Evolutionary conservation across 2,329 filamentous ascomycete species (phyloP), one percentile per base, ranked within the genome.

Genomic region (Calonectria montana): DNA sequence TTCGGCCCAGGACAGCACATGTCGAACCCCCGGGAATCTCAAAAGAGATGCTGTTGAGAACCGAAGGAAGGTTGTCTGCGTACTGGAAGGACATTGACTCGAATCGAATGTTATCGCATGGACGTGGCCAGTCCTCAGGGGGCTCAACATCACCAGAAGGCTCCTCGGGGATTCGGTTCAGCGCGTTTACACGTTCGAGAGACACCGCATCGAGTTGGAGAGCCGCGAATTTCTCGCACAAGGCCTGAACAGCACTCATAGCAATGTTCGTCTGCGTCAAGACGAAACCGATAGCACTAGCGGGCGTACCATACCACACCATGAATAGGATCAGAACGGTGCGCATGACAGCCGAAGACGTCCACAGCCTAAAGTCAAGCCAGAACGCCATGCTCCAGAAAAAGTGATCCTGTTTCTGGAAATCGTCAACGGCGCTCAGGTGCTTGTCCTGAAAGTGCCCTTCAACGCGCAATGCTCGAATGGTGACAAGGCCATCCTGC

Each of bases 341-440:
- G 0, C 94, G 95, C 9, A 94, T 94, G 4, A 90, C 81, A 0
- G 93, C 93, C 0, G 94, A 94, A 7, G 81, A 78, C 48, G 81
- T 74, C 64, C 81, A 78, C 68, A 97, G 96, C 15, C 95, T 91
- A 78, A 93, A 95, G 81, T 92, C 92, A 2, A 98, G 87, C 95
- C 95, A 98, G 9, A 91, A 91, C 75, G 97, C 94, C 50, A 97
- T 87, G 70, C 92, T 94, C 93, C 95, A 98, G 84, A 97, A 98
- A 84, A 98, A 97, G 81, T 98, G 96, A 78, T 98, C 96, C 89
- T 97, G 97, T 80, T 95, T 95, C 81, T 98, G 96, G 80, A 98
- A 98, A 21, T 92, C 91, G 79, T 98, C 95, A 0, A 95, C 95
- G 0, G 95, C 95, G 2, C 88, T 86, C 39, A 98, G 92, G 65